Conservation (phyloP, 352 stramenopile species). For the Blastocystis sp. region DNA sequence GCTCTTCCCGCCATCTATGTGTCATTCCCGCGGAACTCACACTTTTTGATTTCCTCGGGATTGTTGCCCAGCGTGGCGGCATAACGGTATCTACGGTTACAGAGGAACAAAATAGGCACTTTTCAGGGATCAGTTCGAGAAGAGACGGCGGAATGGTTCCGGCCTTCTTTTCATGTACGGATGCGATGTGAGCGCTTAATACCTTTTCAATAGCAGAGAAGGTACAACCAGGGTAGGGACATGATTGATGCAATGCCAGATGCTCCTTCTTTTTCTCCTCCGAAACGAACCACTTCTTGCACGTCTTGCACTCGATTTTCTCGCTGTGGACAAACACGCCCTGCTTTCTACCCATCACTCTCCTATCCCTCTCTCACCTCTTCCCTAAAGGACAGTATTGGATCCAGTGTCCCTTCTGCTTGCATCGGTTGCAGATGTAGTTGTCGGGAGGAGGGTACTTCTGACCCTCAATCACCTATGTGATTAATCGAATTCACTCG, state of each 20-base stretch:
- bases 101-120: neutral
- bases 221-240: slow-evolving; percentile 40
- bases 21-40: neutral
- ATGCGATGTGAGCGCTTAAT: slow-evolving; percentile 33
- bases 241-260: slow-evolving; percentile 22
- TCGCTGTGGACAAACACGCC: neutral
- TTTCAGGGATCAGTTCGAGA: slow-evolving; percentile 55
- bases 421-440: slow-evolving; percentile 41
- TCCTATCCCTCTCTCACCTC: neutral
- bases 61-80: slow-evolving; percentile 37
- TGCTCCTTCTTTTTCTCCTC: slow-evolving; percentile 51
- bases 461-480: slow-evolving; percentile 52
- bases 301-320: slow-evolving; percentile 50
- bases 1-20: slow-evolving; percentile 52
- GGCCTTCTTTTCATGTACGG: slow-evolving; percentile 11
- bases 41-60: slow-evolving; percentile 49
- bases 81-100: slow-evolving; percentile 31
- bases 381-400: slow-evolving; percentile 51
- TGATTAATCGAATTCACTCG: neutral
- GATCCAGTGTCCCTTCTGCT: slow-evolving; percentile 56
- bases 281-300: slow-evolving; percentile 55
- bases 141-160: slow-evolving; percentile 24
- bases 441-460: slow-evolving; percentile 48
- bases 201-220: slow-evolving; percentile 46
- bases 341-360: neutral